Base-by-base conservation (phyloP, 1,284 basidiomycete species). In the Salmacisia buchloeana region DNA sequence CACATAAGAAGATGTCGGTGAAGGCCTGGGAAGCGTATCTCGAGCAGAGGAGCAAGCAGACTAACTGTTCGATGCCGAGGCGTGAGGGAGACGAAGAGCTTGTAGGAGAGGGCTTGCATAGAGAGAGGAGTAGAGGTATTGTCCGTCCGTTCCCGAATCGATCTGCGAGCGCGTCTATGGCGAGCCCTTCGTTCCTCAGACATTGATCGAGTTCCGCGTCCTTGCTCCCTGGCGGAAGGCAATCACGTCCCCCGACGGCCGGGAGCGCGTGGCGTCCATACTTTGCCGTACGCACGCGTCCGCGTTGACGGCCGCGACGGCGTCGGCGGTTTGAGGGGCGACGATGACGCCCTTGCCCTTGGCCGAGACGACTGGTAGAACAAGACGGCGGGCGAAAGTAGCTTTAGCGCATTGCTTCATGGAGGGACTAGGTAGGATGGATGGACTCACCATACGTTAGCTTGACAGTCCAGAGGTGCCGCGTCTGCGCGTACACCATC, bases 391-490 rank as follows among this genome's bases (percentile, higher is more conserved):
- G 29, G 31, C 7, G 49, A 15, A 38, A 15, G 9, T 38, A n/a
- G n/a, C n/a, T 38, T 38, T 7, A 38, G 35, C 18, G 10, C 36
- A 38, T 18, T 38, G 18, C 36, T 25, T 49, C 45, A 5, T n/a
- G 2, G 23, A 31, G 10, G 18, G 7, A 52, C 29, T 52, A 54
- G 39, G 23, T 13, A 54, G 2, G 15, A 12, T 5, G 29, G 34
- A 12, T 15, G 9, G 10, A 31, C 49, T 54, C 49, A 54, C 49
- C 75, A 61, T 78, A 78, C 35, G 67, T 70, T 58, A 78, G 65
- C 38, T 69, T 71, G 64, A 76, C 68, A 33, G 77, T 79, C 66
- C 72, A 70, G 56, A 79, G 59, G 61, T 79, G 77, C 65, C 73
- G 67, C 45, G 75, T 64, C 61, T 79, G 77, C 13, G 75, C 76